phyloP scores from a whole-genome alignment of 139 green algal genomes.

The Micractinium sp. region DNA sequence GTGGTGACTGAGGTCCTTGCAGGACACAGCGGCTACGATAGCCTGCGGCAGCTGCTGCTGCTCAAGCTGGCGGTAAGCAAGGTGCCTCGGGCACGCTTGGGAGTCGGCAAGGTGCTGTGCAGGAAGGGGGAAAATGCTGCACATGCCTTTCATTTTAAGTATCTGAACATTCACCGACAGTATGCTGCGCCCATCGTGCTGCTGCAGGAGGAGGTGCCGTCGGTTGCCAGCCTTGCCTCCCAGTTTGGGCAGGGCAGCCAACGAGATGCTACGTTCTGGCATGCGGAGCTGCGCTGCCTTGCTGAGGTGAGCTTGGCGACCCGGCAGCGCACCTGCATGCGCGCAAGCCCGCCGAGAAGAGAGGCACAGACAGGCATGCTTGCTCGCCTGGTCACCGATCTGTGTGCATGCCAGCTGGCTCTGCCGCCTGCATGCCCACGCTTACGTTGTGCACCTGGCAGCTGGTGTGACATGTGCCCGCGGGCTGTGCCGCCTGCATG shows the following conservation, averaged over 20 bases:
- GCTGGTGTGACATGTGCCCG: background rate
- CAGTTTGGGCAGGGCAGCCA: background rate
- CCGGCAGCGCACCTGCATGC: background rate
- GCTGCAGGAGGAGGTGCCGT: background rate
- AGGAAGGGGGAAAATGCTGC: background rate
- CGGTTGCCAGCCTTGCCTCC: background rate
- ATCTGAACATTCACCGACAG: background rate
- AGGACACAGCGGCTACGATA: background rate
- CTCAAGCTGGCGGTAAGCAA: background rate
- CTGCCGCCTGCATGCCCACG: background rate
- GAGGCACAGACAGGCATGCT: background rate
- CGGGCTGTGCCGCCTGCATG: background rate
- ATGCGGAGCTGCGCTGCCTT: background rate
- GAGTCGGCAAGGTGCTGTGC: background rate
- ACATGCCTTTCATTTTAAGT: background rate
- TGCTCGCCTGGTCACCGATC: background rate
- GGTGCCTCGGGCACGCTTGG: background rate
- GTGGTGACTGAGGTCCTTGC: background rate
- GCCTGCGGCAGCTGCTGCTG: background rate
- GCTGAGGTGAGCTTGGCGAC: background rate
- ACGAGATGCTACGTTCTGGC: background rate
- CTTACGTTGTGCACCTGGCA: background rate
- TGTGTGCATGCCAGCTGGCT: background rate
- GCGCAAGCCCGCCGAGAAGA: background rate
- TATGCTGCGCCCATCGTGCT: background rate